Percentiles rank a stretch among this genome's conserved stretches.
These are phyloP conservation scores for Phytophthora tentaculata DNA, from an alignment of 352 stramenopile species.

Conservation along the genomic window DNA sequence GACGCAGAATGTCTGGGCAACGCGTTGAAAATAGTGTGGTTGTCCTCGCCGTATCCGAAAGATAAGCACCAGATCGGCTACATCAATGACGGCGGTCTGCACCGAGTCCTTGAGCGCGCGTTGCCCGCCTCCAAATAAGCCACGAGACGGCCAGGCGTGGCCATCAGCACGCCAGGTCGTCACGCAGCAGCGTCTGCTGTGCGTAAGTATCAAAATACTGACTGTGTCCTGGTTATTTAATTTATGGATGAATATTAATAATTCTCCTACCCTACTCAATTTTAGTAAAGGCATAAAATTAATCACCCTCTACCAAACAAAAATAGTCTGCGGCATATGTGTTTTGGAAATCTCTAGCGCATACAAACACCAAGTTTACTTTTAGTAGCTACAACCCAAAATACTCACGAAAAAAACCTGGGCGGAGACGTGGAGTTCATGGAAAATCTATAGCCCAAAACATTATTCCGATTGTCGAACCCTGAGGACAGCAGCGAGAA, in stretches of 20 bases:
- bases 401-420: no score
- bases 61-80: constrained; percentile 98
- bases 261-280: no score
- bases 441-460: constrained; percentile 16
- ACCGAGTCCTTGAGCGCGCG: constrained; percentile 88
- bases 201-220: constrained; percentile 89
- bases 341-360: no score
- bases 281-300: constrained; percentile 49
- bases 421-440: no score
- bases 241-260: no score
- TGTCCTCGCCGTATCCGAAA: constrained; percentile 96
- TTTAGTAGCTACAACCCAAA: no score
- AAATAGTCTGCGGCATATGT: no score
- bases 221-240: constrained; percentile 95
- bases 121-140: constrained; percentile 84
- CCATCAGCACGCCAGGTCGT: constrained; percentile 93
- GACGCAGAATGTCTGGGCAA: constrained; percentile 98
- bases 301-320: no score
- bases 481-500: constrained; percentile 22
- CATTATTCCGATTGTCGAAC: no score
- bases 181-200: constrained; percentile 86
- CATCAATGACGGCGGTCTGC: constrained; percentile 98
- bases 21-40: constrained; percentile 93
- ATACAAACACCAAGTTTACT: no score
- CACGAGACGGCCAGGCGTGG: constrained; percentile 95